Base-by-base conservation (phyloP, 306 rosid genomes). In the Ormosia emarginata region DNA sequence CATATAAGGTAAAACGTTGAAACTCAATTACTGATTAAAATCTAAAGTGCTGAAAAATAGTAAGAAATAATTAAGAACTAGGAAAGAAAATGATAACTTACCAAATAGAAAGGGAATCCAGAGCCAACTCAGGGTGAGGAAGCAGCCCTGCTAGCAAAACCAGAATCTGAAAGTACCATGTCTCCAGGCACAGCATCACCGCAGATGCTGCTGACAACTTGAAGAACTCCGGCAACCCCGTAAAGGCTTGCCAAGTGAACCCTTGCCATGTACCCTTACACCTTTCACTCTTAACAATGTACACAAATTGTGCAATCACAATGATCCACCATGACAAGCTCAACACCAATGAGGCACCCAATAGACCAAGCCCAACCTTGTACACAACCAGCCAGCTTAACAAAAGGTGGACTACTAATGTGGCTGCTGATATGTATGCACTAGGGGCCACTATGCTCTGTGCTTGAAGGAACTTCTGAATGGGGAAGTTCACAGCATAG, bases 281-380 rank as follows among this genome's bases (percentile, higher is more conserved):
- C 78, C 71, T 87, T 1, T 84, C 89, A 10, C 97, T 90, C 83
- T 81, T 92, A 41, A 94, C 58, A 6, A 92, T 89, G 5, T 89
- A 94, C 17, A 90, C 86, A 61, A 88, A 89, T 67, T 92, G 98
- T 0, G 86, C 97, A 67, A 72, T 72, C 74, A 92, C 98, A 0
- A 86, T 79, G 3, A 94, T 83, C 95, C 97, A 94, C 98, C 98
- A 94, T 3, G 98, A 94, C 6, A 92, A 17, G 58, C 98, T 94
- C 81, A 94, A 57, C n/a, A 82, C 83, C 85, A 89, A 15, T 0
- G 98, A 88, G 0, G 94, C 98, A 0, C 98, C 98, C 11, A 94
- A 1, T 17, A 94, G 68, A 0, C 98, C 98, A 1, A 90, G 47
- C 36, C 97, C 91, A 0, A 87, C 8, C 59, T 84, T 78, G 79